Evolutionary conservation across 768 basidiomycete genomes (phyloP).

Genomic region (Leccinum imitatum): DNA sequence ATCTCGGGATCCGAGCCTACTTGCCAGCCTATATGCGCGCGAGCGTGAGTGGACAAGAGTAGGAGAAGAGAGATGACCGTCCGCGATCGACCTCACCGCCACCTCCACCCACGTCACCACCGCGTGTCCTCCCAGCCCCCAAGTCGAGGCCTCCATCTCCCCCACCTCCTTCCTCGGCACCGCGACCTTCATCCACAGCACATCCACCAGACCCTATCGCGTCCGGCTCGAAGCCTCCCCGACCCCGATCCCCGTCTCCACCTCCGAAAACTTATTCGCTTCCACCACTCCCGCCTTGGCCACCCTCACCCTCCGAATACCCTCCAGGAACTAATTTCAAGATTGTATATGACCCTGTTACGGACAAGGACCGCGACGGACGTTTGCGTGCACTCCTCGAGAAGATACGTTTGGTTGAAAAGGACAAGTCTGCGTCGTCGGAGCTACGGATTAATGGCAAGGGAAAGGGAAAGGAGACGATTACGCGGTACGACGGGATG

Average conservation of each 20-base stretch:
- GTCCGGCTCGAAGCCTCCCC: slow-evolving; percentile 23
- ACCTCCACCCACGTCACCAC: slow-evolving; percentile 27
- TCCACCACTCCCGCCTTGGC: slow-evolving; percentile 52
- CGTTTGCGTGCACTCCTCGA: slow-evolving; percentile 41
- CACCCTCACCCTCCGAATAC: slow-evolving; percentile 50
- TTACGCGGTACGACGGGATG: slow-evolving; percentile 56
- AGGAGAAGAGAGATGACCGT: no score
- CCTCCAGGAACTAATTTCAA: slow-evolving; percentile 53
- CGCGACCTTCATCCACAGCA: slow-evolving; percentile 17
- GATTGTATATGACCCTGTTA: slow-evolving; percentile 59
- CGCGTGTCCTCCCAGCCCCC: slow-evolving; percentile 25
- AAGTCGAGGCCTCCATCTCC: slow-evolving; percentile 31
- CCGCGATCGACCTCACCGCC: slow-evolving; percentile 25
- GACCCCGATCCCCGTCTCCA: slow-evolving; percentile 11
- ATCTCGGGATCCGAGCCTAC: slow-evolving; percentile 98
- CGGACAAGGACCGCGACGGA: slow-evolving; percentile 47
- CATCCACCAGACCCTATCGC: slow-evolving; percentile 30
- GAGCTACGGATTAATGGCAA: slow-evolving; percentile 56
- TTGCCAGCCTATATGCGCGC: slow-evolving; percentile 78
- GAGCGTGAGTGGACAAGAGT: neutral
- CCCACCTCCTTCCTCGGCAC: slow-evolving; percentile 19
- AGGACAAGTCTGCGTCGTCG: slow-evolving; percentile 19
- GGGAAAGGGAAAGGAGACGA: slow-evolving; percentile 59
- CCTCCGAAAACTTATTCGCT: slow-evolving; percentile 39
- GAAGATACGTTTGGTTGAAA: slow-evolving; percentile 38